Conservation (phyloP, 2,329 filamentous ascomycete genomes). For the Coniochaeta ligniaria region DNA sequence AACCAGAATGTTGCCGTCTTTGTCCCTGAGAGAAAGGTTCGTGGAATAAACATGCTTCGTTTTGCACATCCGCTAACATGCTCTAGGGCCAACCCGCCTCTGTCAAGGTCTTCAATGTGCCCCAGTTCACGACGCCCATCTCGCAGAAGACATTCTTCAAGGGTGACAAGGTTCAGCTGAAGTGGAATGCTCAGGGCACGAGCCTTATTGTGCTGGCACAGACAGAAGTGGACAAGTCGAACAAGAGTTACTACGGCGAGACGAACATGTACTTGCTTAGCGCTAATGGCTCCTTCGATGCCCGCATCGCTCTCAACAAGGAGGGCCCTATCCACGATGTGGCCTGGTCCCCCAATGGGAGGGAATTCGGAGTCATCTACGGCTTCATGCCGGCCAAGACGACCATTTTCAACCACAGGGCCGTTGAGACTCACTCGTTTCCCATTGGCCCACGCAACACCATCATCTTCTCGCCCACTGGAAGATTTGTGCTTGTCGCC, state of each 20-base stretch:
- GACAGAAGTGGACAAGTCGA: slow-evolving; percentile 95
- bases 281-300: slow-evolving; percentile 86
- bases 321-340: slow-evolving; percentile 95
- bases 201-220: slow-evolving; percentile 91
- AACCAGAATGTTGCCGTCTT: slow-evolving; percentile 92
- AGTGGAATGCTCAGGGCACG: slow-evolving; percentile 93
- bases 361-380: slow-evolving; percentile 96
- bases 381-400: slow-evolving; percentile 99
- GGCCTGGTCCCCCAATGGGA: slow-evolving; percentile 95
- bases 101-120: slow-evolving; percentile 91
- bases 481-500: slow-evolving; percentile 86
- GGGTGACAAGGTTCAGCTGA: slow-evolving; percentile 96
- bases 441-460: slow-evolving; percentile 87
- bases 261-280: slow-evolving; percentile 94
- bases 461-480: slow-evolving; percentile 88
- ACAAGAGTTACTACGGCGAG: slow-evolving; percentile 99
- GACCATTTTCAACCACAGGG: slow-evolving; percentile 91
- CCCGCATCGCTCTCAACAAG: slow-evolving; percentile 86
- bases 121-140: slow-evolving; percentile 72
- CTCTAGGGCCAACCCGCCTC: slow-evolving; percentile 79
- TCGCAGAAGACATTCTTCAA: slow-evolving; percentile 99
- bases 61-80: not conserved
- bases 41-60: slow-evolving; percentile 13
- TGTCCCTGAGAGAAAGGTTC: slow-evolving; percentile 86
- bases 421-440: slow-evolving; percentile 76